Evolutionary conservation across 768 basidiomycete genomes (phyloP).

Genomic region (Candolleomyces efflorescens): DNA sequence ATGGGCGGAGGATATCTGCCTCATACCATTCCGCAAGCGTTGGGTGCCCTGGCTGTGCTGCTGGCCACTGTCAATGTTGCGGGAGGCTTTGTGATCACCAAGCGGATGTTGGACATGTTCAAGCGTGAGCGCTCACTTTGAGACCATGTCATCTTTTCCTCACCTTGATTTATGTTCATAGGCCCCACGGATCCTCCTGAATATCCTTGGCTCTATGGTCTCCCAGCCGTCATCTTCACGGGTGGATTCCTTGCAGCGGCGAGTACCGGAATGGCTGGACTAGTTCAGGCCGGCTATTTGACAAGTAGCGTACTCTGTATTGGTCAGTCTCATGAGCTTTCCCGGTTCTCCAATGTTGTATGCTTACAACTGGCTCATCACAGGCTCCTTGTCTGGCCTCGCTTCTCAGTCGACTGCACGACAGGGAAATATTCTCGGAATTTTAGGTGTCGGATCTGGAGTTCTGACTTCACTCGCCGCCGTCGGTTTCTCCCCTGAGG

Average conservation of each 20-base stretch:
- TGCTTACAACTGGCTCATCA: too few relatives aligned
- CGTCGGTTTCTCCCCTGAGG: conserved; percentile 74
- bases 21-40: conserved; percentile 71
- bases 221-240: conserved; percentile 79
- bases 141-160: background rate
- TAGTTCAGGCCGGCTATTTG: conserved; percentile 86
- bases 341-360: too few relatives aligned
- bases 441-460: conserved; percentile 80
- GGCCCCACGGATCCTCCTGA: conserved; percentile 85
- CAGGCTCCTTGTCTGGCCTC: conserved; percentile 77
- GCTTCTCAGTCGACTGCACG: conserved; percentile 78
- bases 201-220: conserved; percentile 76
- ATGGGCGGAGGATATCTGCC: conserved; percentile 89
- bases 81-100: conserved; percentile 86
- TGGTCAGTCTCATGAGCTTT: conserved; percentile 32
- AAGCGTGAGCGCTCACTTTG: conserved; percentile 49
- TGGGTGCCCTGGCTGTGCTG: conserved; percentile 82
- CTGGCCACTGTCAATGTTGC: conserved; percentile 85
- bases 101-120: conserved; percentile 93
- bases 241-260: conserved; percentile 81
- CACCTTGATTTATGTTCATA: conserved; percentile 18
- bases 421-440: conserved; percentile 85
- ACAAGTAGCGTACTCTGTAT: conserved; percentile 86
- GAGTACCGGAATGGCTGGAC: conserved; percentile 78
- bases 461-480: conserved; percentile 78